A percentile compares a stretch with the other conserved stretches of the same genome.
These are phyloP conservation scores for Waltergamsia citrina DNA, from an alignment of 2,329 filamentous ascomycete genomes.

Conservation along the genomic window DNA sequence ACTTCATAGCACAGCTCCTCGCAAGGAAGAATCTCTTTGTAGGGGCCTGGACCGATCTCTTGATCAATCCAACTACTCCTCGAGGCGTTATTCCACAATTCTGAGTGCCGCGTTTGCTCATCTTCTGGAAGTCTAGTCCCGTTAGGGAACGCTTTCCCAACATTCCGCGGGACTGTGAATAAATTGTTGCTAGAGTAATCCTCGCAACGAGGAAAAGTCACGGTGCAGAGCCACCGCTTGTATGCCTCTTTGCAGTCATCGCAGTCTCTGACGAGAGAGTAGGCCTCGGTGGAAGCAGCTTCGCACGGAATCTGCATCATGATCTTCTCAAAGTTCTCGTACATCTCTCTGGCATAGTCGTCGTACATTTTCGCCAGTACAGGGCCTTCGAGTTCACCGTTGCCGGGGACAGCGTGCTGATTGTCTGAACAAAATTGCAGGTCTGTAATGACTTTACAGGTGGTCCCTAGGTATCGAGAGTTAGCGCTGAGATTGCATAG, in stretches of 20 bases:
- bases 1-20: slow-evolving; percentile 80
- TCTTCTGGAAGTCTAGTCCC: slow-evolving; percentile 41
- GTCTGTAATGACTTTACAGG: slow-evolving; percentile 79
- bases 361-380: slow-evolving; percentile 70
- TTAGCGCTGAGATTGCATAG: not conserved
- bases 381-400: slow-evolving; percentile 52
- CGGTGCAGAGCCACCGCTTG: slow-evolving; percentile 90
- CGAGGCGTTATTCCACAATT: slow-evolving; percentile 35
- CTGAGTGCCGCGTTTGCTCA: slow-evolving; percentile 8
- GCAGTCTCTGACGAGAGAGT: slow-evolving; percentile 74
- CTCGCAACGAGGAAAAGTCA: slow-evolving; percentile 85
- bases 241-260: slow-evolving; percentile 70
- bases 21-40: slow-evolving; percentile 88
- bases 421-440: slow-evolving; percentile 84
- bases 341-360: slow-evolving; percentile 57
- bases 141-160: slow-evolving; percentile 61
- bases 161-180: slow-evolving; percentile 51
- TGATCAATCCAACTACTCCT: slow-evolving; percentile 67
- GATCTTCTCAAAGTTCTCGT: slow-evolving; percentile 69
- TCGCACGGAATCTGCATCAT: slow-evolving; percentile 82
- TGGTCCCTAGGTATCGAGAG: slow-evolving; percentile 48
- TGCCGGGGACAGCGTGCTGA: slow-evolving; percentile 85
- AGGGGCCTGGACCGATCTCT: slow-evolving; percentile 70
- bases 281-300: slow-evolving; percentile 60
- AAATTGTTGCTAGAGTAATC: slow-evolving; percentile 56